Evolutionary conservation across 1,284 basidiomycete species (phyloP).

Genomic region (Heterobasidion occidentale): DNA sequence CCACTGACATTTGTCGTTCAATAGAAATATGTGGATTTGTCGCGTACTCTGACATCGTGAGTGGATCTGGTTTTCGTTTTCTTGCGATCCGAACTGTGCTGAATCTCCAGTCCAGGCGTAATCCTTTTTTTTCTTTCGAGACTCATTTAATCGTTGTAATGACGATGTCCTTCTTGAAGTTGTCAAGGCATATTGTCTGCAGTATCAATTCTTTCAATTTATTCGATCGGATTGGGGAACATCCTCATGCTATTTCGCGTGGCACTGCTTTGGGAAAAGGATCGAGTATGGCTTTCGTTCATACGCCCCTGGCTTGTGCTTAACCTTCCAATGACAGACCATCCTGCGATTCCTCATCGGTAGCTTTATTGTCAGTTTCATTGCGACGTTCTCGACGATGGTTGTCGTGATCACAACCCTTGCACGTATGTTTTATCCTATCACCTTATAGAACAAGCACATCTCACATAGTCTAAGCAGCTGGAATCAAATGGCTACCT

Average conservation of each 20-base stretch:
- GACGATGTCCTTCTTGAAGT: background rate
- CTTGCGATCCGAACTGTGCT: background rate
- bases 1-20: too few species aligned
- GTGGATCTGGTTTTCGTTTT: background rate
- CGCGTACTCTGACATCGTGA: background rate
- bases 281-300: background rate
- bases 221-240: background rate
- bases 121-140: too few species aligned
- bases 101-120: too few species aligned
- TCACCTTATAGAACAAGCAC: background rate
- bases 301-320: background rate
- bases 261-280: background rate
- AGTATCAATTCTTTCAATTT: background rate
- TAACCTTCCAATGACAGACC: background rate
- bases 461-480: background rate
- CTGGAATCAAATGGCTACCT: background rate
- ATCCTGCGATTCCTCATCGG: background rate
- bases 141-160: background rate
- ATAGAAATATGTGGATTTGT: background rate
- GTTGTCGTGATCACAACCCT: background rate
- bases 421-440: background rate
- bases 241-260: background rate
- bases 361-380: background rate
- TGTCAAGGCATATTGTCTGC: background rate
- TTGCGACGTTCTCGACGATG: background rate